Base-by-base conservation (phyloP, 768 basidiomycete genomes). In the Auricularia cornea region DNA sequence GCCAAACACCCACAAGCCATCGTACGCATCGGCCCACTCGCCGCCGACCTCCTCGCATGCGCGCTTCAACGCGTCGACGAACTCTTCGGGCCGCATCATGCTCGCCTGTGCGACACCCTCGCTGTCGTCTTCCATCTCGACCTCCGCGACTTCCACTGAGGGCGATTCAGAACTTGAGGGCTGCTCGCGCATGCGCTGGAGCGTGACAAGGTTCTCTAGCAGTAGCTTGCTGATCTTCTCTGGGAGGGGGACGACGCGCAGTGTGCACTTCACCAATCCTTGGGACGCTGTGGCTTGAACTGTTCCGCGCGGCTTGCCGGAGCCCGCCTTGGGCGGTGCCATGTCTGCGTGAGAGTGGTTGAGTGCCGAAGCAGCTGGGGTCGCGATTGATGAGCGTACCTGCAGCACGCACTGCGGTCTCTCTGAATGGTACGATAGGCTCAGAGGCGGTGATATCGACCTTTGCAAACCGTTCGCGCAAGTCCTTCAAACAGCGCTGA, bases 361-460 rank as follows among this genome's bases (percentile, higher is more conserved):
- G 48, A 38, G 28, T 48, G 33, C 11, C 23, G 29, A 60, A 26
- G 57, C 44, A 38, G 29, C 44, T 23, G 8, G 29, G 59, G 32
- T 41, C 65, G 68, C n/a, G n/a, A n/a, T n/a, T n/a, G n/a, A n/a
- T n/a, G n/a, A n/a, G n/a, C 70, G 29, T 70, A 91, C 93, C 93
- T 68, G 80, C 70, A 3, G 81, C 92, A 68, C 85, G 89, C 16
- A 96, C 83, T 0, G 92, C 91, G 0, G 97, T 98, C 75, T 98
- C 97, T 44, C 97, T 84, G 79, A 98, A 99, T 12, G 97, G 97
- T 2, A 99, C 97, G 63, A 98, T 98, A 0, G 95, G 94, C 68
- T 94, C 87, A 1, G 95, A 98, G 2, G 89, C 87, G 68, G 94
- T 93, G 32, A 99, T 94, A 57, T 92, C 92, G 35, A 98, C 86